phyloP scores from a whole-genome alignment of 164 flowering plant genomes.

The Vitis rotundifolia region DNA sequence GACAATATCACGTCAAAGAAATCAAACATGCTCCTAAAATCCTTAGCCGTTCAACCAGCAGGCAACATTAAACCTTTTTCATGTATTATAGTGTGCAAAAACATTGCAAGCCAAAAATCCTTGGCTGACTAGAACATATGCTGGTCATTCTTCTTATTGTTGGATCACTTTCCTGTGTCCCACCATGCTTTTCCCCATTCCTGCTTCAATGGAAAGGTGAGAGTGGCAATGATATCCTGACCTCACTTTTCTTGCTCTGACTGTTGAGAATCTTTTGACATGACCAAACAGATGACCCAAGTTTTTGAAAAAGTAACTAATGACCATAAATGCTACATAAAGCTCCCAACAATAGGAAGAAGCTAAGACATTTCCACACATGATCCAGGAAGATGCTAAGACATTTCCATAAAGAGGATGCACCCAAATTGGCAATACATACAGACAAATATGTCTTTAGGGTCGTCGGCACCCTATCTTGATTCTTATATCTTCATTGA shows the following conservation, averaged over 20 bases:
- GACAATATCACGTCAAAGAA: too few species aligned
- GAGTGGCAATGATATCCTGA: too few species aligned
- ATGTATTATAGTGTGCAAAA: too few species aligned
- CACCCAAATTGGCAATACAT: not conserved
- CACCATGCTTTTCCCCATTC: not conserved
- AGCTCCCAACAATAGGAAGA: conserved; percentile 13
- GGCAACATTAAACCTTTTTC: too few species aligned
- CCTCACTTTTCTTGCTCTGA: not conserved
- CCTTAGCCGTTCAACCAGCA: too few species aligned
- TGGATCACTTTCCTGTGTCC: not conserved
- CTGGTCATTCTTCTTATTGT: not conserved
- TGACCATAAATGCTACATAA: not conserved
- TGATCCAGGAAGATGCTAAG: not conserved
- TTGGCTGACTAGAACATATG: not conserved
- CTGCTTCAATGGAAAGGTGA: too few species aligned
- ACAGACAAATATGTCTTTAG: not conserved
- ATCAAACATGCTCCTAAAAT: too few species aligned
- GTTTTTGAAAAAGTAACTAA: not conserved
- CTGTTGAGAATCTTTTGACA: conserved; percentile 1
- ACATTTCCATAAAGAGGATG: not conserved
- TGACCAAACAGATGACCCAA: not conserved
- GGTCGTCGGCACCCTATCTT: too few species aligned
- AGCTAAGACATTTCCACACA: conserved; percentile 11
- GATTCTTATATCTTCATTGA: too few species aligned
- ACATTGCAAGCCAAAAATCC: not conserved